Evolutionary conservation across 495 filamentous ascomycete species (phyloP).

Genomic region (Parathielavia hyrcaniae): DNA sequence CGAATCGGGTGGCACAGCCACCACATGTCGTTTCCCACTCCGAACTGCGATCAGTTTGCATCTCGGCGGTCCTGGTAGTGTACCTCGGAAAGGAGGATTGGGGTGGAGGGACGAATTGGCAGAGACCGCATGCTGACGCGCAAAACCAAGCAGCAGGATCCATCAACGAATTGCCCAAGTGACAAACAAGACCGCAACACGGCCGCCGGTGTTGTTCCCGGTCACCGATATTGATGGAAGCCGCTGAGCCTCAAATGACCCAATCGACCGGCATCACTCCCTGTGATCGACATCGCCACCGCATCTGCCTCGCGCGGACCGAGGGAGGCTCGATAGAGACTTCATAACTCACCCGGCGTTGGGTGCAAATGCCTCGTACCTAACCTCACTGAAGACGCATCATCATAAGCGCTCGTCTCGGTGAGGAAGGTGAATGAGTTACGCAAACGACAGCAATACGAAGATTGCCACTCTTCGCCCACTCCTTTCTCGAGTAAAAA

Average conservation of each 20-base stretch:
- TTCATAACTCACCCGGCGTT: too few relatives aligned
- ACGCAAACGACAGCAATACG: not conserved
- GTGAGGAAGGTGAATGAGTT: not conserved
- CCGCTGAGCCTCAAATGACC: not conserved
- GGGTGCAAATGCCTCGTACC: too few relatives aligned
- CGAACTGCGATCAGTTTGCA: not conserved
- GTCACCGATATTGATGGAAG: not conserved
- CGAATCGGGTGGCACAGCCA: conserved; percentile 3
- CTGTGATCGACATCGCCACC: not conserved
- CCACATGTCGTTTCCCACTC: not conserved
- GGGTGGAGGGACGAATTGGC: not conserved
- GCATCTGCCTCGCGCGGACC: not conserved
- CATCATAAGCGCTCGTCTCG: not conserved
- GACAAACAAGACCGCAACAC: not conserved
- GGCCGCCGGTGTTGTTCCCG: not conserved
- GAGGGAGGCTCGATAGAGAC: too few relatives aligned
- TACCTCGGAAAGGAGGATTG: too few relatives aligned
- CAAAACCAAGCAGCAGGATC: not conserved
- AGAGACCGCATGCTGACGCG: not conserved
- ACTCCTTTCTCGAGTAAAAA: too few relatives aligned
- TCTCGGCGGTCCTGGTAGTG: too few relatives aligned
- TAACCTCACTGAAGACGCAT: too few relatives aligned
- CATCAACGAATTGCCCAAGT: too few relatives aligned
- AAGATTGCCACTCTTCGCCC: too few relatives aligned
- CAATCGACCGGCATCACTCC: not conserved